Conservation (phyloP, 2,329 filamentous ascomycete species). For the Apiospora sp. region DNA sequence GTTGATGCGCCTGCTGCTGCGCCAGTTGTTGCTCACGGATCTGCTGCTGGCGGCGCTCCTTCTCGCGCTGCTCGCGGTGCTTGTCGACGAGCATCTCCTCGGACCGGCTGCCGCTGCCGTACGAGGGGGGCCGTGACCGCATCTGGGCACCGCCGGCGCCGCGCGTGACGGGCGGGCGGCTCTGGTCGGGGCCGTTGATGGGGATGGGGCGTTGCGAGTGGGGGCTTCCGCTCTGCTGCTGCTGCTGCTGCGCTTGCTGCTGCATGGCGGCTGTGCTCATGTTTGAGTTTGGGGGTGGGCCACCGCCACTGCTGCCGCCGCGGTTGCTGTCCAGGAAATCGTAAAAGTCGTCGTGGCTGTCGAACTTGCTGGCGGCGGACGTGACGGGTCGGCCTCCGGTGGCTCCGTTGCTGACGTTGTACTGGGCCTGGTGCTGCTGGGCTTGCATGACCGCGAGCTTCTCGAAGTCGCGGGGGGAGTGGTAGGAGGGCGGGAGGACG, state of each 20-base stretch:
- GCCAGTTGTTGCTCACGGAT: conserved; percentile 27
- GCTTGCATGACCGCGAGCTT: conserved; percentile 21
- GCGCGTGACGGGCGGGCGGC: conserved; percentile 40
- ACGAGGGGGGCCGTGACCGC: conserved; percentile 38
- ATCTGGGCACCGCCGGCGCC: conserved; percentile 24
- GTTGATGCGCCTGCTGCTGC: conserved; percentile 29
- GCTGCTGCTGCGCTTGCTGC: conserved; percentile 28
- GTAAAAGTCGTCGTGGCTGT: conserved; percentile 43
- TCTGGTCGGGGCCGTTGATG: conserved; percentile 30
- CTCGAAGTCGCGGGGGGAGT: conserved; percentile 21
- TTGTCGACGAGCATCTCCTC: conserved; percentile 43
- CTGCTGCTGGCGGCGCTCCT: conserved; percentile 2
- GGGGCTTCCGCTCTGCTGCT: conserved; percentile 30
- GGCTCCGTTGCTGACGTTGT: not conserved
- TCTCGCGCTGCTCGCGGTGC: conserved; percentile 34
- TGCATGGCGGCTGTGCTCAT: conserved; percentile 33
- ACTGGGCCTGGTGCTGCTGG: conserved; percentile 3
- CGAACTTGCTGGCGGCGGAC: conserved; percentile 1
- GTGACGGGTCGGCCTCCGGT: conserved; percentile 5
- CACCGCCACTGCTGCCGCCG: conserved; percentile 29
- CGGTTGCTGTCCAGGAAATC: conserved; percentile 42
- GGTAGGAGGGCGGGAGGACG: conserved; percentile 10
- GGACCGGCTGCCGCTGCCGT: conserved; percentile 40
- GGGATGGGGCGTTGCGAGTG: conserved; percentile 27
- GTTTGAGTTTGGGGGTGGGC: conserved; percentile 25